A percentile compares a stretch with the other conserved stretches of the same genome.
Evolutionary conservation across 805 yeast genomes (phyloP).

Genomic region (Kluyveromyces wickerhamii): DNA sequence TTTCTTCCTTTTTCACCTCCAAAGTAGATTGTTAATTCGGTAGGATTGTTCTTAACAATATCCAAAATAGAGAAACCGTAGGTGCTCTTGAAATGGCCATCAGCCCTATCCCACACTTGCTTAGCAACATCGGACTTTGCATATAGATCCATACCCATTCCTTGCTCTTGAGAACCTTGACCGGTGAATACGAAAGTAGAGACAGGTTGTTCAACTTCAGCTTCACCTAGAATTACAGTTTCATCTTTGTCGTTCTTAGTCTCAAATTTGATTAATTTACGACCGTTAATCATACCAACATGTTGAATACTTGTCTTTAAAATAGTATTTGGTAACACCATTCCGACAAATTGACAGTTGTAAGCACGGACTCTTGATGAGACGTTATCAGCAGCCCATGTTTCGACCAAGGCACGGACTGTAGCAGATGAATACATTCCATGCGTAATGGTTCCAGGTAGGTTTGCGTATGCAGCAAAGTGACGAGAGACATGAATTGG

Average conservation of each 20-base stretch:
- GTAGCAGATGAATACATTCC: conserved; percentile 98
- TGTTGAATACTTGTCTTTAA: conserved; percentile 86
- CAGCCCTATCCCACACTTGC: conserved; percentile 97
- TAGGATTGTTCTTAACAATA: conserved; percentile 93
- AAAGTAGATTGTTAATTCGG: conserved; percentile 88
- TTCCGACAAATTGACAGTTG: conserved; percentile 84
- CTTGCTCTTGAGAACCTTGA: conserved; percentile 99
- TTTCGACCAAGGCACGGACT: conserved; percentile 90
- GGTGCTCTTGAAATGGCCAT: conserved; percentile 80
- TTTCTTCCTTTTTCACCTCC: conserved; percentile 97
- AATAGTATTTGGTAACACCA: conserved; percentile 95
- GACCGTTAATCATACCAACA: conserved; percentile 97
- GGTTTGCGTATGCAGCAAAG: conserved; percentile 83
- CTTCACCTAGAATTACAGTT: conserved; percentile 85
- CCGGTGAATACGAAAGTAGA: conserved; percentile 97
- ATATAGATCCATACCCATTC: conserved; percentile 99
- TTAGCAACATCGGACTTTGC: conserved; percentile 85
- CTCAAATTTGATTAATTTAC: conserved; percentile 91
- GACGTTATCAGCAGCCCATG: conserved; percentile 97
- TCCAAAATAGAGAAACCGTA: conserved; percentile 96
- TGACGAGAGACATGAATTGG: conserved; percentile 97
- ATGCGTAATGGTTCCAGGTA: conserved; percentile 97
- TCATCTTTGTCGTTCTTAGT: conserved; percentile 78
- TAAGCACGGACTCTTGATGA: conserved; percentile 94
- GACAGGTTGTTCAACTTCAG: conserved; percentile 97